These are phyloP conservation scores for Orbilia ellipsospora DNA, from an alignment of 2,329 filamentous ascomycete genomes.

Conservation along the genomic window DNA sequence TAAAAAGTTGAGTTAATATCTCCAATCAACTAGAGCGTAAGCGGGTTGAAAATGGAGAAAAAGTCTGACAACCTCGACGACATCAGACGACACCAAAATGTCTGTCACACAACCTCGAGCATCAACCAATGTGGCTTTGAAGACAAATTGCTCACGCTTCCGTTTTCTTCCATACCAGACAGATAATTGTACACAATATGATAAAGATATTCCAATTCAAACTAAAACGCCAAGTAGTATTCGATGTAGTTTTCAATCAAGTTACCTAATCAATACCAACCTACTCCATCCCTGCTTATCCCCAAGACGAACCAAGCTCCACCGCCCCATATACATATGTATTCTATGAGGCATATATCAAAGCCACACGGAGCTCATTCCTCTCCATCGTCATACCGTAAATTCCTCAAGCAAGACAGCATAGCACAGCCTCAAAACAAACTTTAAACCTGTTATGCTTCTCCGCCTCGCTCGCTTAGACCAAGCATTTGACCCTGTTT, in stretches of 20 bases:
- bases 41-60: neutral
- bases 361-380: neutral
- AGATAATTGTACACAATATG: no score
- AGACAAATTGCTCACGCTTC: no score
- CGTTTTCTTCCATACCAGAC: no score
- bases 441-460: constrained; percentile 15
- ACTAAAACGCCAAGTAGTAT: no score
- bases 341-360: constrained; percentile 17
- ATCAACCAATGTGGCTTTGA: no score
- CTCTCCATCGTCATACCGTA: neutral
- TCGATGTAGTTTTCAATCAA: neutral
- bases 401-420: constrained; percentile 1
- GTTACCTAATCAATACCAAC: neutral
- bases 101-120: neutral
- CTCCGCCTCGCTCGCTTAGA: constrained; percentile 6
- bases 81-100: constrained; percentile 25
- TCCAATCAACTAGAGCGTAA: no score
- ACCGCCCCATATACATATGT: neutral
- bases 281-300: no score
- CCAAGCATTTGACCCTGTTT: neutral
- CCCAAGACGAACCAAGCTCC: neutral
- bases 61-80: neutral
- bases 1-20: neutral
- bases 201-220: no score
- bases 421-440: constrained; percentile 9